Base-by-base conservation (phyloP, 805 yeast genomes). In the Helenozyma baotianmanensis region DNA sequence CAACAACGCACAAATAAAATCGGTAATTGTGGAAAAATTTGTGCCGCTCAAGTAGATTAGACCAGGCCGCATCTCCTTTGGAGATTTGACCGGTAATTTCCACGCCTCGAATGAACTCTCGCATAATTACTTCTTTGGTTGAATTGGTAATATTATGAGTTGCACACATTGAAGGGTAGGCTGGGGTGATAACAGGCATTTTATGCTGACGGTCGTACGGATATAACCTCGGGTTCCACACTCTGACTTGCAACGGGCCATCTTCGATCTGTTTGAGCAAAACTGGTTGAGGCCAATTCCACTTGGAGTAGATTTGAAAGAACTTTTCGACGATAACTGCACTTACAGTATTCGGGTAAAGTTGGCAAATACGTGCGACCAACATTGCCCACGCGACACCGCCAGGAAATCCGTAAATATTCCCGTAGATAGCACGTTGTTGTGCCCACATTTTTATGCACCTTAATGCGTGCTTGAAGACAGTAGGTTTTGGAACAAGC, bases 311-410 rank as follows among this genome's bases (percentile, higher is more conserved):
- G 41, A 92, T 87, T 43, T 78, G 76, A 62, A 92, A 92, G 55
- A 92, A 92, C 53, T 88, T 84, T 38, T 82, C 78, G n/a, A 92
- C 80, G 32, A 92, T 82, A 2, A 84, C 87, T 0, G 97, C 86
- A 40, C 96, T 81, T 9, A 88, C 94, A 0, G 97, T 95, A 59
- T 90, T 90, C 8, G 98, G 98, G 55, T 90, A 92, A 31, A 92
- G 63, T 57, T 92, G 98, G 59, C 98, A 92, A 18, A 92, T 87
- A 49, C 98, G 72, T 1, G 97, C 98, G n/a, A 89, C 97, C 25
- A 92, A 60, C 97, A 92, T 92, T 1, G 98, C 98, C 98, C 98
- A 92, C 1, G 98, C 98, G 30, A 92, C 98, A 59, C 98, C 98
- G 51, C 98, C 98, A 1, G 97, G 98, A 60, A 90, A 92, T 0